Base-by-base conservation (phyloP, 1,284 basidiomycete species). In the Cryptococcus jaspeensis region DNA sequence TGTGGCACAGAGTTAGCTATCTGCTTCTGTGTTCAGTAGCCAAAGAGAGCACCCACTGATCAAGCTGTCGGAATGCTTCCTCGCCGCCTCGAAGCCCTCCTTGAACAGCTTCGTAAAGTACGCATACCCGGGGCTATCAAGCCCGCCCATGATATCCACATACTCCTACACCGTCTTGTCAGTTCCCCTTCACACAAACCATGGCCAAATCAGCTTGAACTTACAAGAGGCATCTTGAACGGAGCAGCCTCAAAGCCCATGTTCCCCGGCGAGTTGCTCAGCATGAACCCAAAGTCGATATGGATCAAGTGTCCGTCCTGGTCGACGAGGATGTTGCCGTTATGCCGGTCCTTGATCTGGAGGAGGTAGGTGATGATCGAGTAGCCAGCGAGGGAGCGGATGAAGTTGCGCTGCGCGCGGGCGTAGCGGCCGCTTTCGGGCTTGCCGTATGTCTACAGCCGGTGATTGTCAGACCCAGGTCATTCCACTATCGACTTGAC, bases 231-330 rank as follows among this genome's bases (percentile, higher is more conserved):
- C 28, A 99, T 80, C 77, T 99, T 99, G 83, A 99, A 99, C 1
- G 96, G 96, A 5, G 96, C 94, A 13, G 94, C 95, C 79, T 99
- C 96, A 73, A 99, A 99, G 23, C 95, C 92, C 63, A 99, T 89
- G 71, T 94, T 96, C 13, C 95, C 95, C 0, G 96, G 96, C 5
- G 92, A 93, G 75, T 97, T 96, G 39, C 88, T 90, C 51, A 99
- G 84, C 84, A 99, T 96, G 80, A 99, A 99, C 0, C 96, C 96
- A 75, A 99, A 99, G 78, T 99, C 96, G 64, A 98, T 98, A 76
- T 98, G 73, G 47, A 77, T 75, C 41, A 75, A 80, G 68, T 96
- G 94, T 0, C 96, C 96, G 48, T 96, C 90, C 52, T 91, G 85
- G 76, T 99, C 96, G 39, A 99, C 81, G 4, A 99, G 84, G 58